phyloP scores from a whole-genome alignment of 2,329 filamentous ascomycete genomes.

The Ophiostoma pallidulum region DNA sequence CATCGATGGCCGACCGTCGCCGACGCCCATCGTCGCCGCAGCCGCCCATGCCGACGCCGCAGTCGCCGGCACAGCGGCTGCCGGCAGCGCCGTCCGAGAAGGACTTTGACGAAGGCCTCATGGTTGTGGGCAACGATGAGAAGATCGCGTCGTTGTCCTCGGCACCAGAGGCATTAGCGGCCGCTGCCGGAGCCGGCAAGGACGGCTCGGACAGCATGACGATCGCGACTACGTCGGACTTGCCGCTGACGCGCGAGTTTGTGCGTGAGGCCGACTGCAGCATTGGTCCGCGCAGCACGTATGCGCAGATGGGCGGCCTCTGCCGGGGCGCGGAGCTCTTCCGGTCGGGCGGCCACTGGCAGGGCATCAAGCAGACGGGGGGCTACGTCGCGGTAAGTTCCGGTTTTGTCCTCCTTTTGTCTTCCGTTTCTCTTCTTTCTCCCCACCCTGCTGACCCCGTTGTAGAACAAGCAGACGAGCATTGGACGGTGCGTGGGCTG shows the following conservation, averaged over 20 bases:
- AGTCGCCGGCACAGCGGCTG: neutral
- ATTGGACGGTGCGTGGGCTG: slow-evolving; percentile 22
- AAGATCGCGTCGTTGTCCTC: neutral
- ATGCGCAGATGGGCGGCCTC: slow-evolving; percentile 28
- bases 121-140: slow-evolving; percentile 12
- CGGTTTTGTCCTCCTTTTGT: neutral
- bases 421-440: neutral
- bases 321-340: slow-evolving; percentile 31
- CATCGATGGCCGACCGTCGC: neutral
- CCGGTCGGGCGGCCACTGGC: slow-evolving; percentile 26
- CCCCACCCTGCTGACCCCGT: slow-evolving; percentile 6
- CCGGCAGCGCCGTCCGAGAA: slow-evolving; percentile 5
- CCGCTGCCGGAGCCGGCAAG: neutral
- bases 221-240: slow-evolving; percentile 6
- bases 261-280: slow-evolving; percentile 20
- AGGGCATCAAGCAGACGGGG: slow-evolving; percentile 26
- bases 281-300: slow-evolving; percentile 29
- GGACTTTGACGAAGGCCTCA: slow-evolving; percentile 10
- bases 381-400: slow-evolving; percentile 19
- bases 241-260: slow-evolving; percentile 13
- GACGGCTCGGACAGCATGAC: neutral
- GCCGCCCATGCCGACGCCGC: neutral
- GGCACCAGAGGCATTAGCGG: neutral
- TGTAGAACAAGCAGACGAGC: slow-evolving; percentile 17
- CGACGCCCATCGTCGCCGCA: neutral